Conservation (phyloP, 352 stramenopile genomes). For the Phytopythium cucurbitacearum region DNA sequence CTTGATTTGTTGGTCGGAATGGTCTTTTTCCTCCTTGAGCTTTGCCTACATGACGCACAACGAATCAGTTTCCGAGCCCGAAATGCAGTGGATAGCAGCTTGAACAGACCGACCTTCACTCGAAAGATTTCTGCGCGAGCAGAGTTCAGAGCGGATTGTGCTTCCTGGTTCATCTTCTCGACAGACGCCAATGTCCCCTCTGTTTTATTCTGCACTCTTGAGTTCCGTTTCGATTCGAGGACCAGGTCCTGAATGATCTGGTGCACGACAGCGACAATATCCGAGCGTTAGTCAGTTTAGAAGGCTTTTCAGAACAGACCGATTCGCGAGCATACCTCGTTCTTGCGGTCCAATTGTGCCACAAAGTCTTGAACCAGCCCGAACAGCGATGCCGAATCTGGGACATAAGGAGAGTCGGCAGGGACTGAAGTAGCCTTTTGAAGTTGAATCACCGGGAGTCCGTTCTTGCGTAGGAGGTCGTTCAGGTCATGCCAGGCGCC, state of each 20-base stretch:
- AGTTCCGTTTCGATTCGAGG: slow-evolving; percentile 58
- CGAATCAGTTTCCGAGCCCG: background rate
- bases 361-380: slow-evolving; percentile 60
- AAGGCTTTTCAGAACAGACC: background rate
- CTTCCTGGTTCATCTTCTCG: slow-evolving; percentile 50
- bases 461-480: slow-evolving; percentile 56
- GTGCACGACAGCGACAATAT: slow-evolving; percentile 5
- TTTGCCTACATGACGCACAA: slow-evolving; percentile 26
- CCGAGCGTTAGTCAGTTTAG: slow-evolving; percentile 3
- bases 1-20: slow-evolving; percentile 42
- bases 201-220: slow-evolving; percentile 38
- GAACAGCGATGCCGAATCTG: slow-evolving; percentile 46
- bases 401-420: slow-evolving; percentile 4
- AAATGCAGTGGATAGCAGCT: background rate
- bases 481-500: slow-evolving; percentile 47
- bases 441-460: slow-evolving; percentile 40
- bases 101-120: slow-evolving; percentile 34
- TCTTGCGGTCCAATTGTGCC: slow-evolving; percentile 57
- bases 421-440: slow-evolving; percentile 8
- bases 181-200: slow-evolving; percentile 38
- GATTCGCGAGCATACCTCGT: slow-evolving; percentile 35
- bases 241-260: slow-evolving; percentile 80
- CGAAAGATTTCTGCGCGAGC: slow-evolving; percentile 49
- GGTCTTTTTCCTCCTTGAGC: slow-evolving; percentile 43
- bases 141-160: slow-evolving; percentile 34